phyloP scores from a whole-genome alignment of 2,329 filamentous ascomycete genomes.

The Plenodomus lindquistii region DNA sequence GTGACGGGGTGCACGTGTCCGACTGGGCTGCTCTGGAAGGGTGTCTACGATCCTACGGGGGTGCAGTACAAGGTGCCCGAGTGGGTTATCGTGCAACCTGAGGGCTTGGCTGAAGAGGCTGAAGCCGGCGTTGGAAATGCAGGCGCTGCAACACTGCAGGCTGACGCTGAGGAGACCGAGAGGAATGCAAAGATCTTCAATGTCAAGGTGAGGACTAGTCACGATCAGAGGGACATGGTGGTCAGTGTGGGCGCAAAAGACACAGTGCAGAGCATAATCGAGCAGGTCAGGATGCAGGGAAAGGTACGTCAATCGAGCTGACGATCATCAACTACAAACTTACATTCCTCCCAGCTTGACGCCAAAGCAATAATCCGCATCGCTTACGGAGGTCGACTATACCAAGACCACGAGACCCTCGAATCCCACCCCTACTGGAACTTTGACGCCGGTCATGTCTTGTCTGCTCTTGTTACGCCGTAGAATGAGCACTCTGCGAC shows the following conservation, averaged over 20 bases:
- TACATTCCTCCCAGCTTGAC: slow-evolving; percentile 59
- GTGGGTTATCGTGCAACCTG: slow-evolving; percentile 52
- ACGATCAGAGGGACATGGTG: slow-evolving; percentile 43
- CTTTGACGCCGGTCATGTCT: slow-evolving; percentile 48
- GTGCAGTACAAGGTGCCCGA: slow-evolving; percentile 50
- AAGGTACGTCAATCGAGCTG: slow-evolving; percentile 61
- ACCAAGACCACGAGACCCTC: slow-evolving; percentile 70
- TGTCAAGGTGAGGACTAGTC: slow-evolving; percentile 44
- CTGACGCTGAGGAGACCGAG: slow-evolving; percentile 27
- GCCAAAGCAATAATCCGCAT: slow-evolving; percentile 66
- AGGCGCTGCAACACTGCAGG: neutral
- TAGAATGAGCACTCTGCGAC: too few species aligned
- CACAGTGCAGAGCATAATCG: slow-evolving; percentile 65
- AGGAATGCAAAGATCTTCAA: slow-evolving; percentile 32
- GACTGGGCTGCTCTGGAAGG: slow-evolving; percentile 45
- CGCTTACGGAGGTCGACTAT: slow-evolving; percentile 78
- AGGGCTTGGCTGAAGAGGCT: slow-evolving; percentile 41
- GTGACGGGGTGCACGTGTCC: slow-evolving; percentile 66
- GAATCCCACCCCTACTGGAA: slow-evolving; percentile 71
- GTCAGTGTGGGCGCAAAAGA: slow-evolving; percentile 49
- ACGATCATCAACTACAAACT: neutral
- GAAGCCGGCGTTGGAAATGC: slow-evolving; percentile 16
- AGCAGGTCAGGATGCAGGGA: slow-evolving; percentile 65
- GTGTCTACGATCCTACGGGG: slow-evolving; percentile 51
- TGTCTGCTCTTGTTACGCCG: slow-evolving; percentile 11